Percentiles rank a stretch among this genome's conserved stretches.
Conservation (phyloP, 2,329 filamentous ascomycete species). For the Trichoderma lentiforme region DNA sequence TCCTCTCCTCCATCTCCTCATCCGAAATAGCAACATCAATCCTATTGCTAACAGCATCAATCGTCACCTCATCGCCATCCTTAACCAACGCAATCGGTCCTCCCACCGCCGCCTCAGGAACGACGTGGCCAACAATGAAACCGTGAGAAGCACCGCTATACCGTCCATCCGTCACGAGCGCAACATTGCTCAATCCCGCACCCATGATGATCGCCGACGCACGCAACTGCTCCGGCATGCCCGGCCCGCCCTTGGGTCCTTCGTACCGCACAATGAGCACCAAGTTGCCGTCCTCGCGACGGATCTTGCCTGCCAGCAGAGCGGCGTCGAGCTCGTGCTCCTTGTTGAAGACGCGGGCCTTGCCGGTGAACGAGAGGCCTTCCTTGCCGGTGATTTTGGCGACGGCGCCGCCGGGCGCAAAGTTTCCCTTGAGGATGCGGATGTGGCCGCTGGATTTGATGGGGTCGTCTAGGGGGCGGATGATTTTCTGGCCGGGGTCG, state of each 20-base stretch:
- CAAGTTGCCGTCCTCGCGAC: conserved; percentile 63
- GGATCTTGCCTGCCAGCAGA: conserved; percentile 64
- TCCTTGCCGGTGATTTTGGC: conserved; percentile 98
- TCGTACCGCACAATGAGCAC: conserved; percentile 92
- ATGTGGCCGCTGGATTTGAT: conserved; percentile 87
- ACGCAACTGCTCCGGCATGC: conserved; percentile 93
- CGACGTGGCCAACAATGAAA: conserved; percentile 91
- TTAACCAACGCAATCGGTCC: conserved; percentile 81
- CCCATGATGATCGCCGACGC: conserved; percentile 91
- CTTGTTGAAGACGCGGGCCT: conserved; percentile 81
- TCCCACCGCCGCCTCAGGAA: conserved; percentile 83
- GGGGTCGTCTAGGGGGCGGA: conserved; percentile 69
- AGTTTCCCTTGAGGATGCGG: conserved; percentile 81
- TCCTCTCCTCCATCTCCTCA: conserved; percentile 64
- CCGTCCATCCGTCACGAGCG: conserved; percentile 86
- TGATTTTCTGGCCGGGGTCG: conserved; percentile 76
- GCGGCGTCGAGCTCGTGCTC: conserved; percentile 76
- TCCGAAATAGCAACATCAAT: conserved; percentile 66
- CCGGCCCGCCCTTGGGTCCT: conserved; percentile 86
- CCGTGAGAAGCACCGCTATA: conserved; percentile 88
- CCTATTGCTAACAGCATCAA: conserved; percentile 77
- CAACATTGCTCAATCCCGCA: conserved; percentile 80
- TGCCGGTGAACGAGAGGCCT: conserved; percentile 75
- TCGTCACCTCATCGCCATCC: conserved; percentile 80
- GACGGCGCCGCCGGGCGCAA: conserved; percentile 84